Base-by-base conservation (phyloP, 768 basidiomycete species). In the Panellus pusillus region DNA sequence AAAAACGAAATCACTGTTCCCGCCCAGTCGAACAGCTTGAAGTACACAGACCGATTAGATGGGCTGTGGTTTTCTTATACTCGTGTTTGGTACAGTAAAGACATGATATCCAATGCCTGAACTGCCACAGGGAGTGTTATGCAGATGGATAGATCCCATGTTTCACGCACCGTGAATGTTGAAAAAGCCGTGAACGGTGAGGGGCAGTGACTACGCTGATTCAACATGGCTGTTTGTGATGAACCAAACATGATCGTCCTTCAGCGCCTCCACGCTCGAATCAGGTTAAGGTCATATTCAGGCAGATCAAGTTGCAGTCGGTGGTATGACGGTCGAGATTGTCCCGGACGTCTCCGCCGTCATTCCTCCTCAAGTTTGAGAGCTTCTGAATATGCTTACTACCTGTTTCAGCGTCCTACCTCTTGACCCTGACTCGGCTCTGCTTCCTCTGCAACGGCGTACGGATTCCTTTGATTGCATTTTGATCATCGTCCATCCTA, bases 281-380 rank as follows among this genome's bases (percentile, higher is more conserved):
- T 43, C 44, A 46, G 19, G 37, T 29, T 46, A 13, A 24, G 40
- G 44, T 24, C 17, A 24, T 44, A 37, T 49, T 53, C 43, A 11
- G 39, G 46, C 41, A 44, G 42, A 43, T 47, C 54, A 44, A 39
- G 12, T 36, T 37, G 20, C 36, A 7, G 37, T 28, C 31, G 51
- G 37, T 37, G 54, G 44, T 60, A 56, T 60, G 58, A 50, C 58
- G 58, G 54, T 55, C 58, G 51, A 56, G 50, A 60, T 55, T 60
- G 54, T 60, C 58, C 58, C 29, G 50, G 42, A 28, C 39, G 29
- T 50, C 44, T 52, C 54, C 17, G 41, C 54, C 59, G 55, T 44
- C 55, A 61, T 54, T 47, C 48, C 57, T 47, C 52, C 36, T 35
- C 24, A 39, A 42, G 39, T 24, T 38, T 28, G 48, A 24, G 38